phyloP scores from a whole-genome alignment of 2,329 filamentous ascomycete genomes.

The Cladorrhinum sp. region DNA sequence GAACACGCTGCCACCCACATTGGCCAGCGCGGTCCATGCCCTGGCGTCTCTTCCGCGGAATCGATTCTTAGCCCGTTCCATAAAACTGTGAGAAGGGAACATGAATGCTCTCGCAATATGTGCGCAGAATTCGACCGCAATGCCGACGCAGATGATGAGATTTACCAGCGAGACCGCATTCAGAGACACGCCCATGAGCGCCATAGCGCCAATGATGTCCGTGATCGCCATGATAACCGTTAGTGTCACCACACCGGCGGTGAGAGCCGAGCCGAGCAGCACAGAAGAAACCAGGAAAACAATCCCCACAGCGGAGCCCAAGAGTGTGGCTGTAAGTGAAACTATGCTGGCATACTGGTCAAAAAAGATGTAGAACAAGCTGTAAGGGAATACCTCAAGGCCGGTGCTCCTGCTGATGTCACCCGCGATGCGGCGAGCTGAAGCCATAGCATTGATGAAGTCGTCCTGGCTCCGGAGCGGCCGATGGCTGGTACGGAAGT shows the following conservation, averaged over 20 bases:
- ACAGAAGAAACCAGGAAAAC: slow-evolving; percentile 78
- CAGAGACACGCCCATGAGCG: slow-evolving; percentile 78
- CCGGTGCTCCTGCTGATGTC: slow-evolving; percentile 70
- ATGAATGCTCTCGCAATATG: slow-evolving; percentile 95
- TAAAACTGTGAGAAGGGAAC: slow-evolving; percentile 79
- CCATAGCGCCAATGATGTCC: slow-evolving; percentile 95
- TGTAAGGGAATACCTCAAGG: slow-evolving; percentile 90
- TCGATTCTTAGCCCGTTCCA: slow-evolving; percentile 74
- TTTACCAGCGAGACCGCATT: slow-evolving; percentile 97
- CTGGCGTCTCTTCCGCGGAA: slow-evolving; percentile 81
- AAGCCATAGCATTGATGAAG: slow-evolving; percentile 86
- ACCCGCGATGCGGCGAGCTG: slow-evolving; percentile 81
- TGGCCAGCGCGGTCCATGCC: slow-evolving; percentile 89
- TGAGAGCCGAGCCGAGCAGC: slow-evolving; percentile 79
- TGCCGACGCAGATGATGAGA: slow-evolving; percentile 93
- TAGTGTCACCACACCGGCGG: slow-evolving; percentile 75
- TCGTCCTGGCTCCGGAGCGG: slow-evolving; percentile 84
- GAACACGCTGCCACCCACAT: slow-evolving; percentile 91
- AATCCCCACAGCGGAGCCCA: slow-evolving; percentile 79
- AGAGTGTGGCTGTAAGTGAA: slow-evolving; percentile 70
- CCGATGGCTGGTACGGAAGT: slow-evolving; percentile 89
- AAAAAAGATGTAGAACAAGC: slow-evolving; percentile 98
- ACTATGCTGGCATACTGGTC: slow-evolving; percentile 92
- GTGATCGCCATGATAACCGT: slow-evolving; percentile 92
- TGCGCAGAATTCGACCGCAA: slow-evolving; percentile 94